Conservation (phyloP, 176 grass and related monocot species). For the Guadua angustifolia region DNA sequence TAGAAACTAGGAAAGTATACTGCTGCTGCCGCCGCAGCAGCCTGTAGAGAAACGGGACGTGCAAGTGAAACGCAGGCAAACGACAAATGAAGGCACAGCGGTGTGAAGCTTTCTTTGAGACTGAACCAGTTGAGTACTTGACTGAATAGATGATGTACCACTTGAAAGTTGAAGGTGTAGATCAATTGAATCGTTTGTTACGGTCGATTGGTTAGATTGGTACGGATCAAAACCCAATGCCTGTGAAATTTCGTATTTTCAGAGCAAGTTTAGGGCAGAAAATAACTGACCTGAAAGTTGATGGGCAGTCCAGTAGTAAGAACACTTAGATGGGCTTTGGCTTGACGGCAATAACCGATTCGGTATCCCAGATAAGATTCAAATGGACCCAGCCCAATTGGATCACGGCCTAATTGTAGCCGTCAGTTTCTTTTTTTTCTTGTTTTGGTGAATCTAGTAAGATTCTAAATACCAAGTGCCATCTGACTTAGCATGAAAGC, state of each 20-base stretch:
- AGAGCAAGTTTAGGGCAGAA: not conserved
- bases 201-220: not conserved
- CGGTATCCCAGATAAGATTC: not conserved
- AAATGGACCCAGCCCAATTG: not conserved
- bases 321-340: not conserved
- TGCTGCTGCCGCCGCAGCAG: not conserved
- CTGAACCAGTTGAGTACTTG: not conserved
- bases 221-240: not conserved
- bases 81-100: not conserved
- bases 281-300: not conserved
- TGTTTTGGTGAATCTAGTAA: not conserved
- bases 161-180: not conserved
- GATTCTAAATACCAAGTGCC: not conserved
- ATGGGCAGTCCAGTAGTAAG: not conserved
- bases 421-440: not conserved
- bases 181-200: not conserved
- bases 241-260: not conserved
- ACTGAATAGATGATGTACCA: not conserved
- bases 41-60: not conserved
- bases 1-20: not conserved
- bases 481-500: constrained; percentile 26
- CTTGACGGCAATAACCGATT: not conserved
- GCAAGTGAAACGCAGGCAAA: not conserved
- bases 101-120: not conserved
- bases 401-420: not conserved